Conservation (phyloP, 495 filamentous ascomycete genomes). For the Xylaria nigripes region DNA sequence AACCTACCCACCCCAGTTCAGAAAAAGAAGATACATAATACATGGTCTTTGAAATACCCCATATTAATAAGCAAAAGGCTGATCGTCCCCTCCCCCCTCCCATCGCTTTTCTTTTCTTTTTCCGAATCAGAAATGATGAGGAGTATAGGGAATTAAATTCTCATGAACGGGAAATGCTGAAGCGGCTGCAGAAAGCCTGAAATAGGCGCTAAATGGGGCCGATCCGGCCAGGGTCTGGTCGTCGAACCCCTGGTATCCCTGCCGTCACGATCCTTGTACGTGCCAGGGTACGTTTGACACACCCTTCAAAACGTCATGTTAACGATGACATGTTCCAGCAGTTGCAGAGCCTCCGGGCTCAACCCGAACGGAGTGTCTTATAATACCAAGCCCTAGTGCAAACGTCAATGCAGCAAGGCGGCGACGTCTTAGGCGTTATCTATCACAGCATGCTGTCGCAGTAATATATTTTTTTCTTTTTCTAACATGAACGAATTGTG, state of each 20-base stretch:
- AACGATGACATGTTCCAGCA: neutral
- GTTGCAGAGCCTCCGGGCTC: conserved; percentile 1
- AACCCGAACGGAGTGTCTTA: neutral
- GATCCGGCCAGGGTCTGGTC: neutral
- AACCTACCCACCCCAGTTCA: too few species aligned
- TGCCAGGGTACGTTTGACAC: neutral
- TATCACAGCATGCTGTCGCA: neutral
- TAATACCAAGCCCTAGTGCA: neutral
- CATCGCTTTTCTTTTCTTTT: too few species aligned
- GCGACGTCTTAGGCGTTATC: neutral
- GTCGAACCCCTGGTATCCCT: neutral
- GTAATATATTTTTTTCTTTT: neutral
- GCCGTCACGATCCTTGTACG: conserved; percentile 4
- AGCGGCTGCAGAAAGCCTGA: neutral
- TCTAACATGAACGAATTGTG: neutral
- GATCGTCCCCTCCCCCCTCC: too few species aligned
- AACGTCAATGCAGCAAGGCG: neutral
- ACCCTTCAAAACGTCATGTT: neutral
- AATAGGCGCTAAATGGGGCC: neutral
- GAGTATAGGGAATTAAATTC: neutral
- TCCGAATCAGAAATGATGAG: neutral
- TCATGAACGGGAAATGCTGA: neutral
- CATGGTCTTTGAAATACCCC: too few species aligned
- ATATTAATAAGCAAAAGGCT: neutral
- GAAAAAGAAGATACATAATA: too few species aligned